These are phyloP conservation scores for Russula olivacea DNA, from an alignment of 768 basidiomycete species.

Conservation along the genomic window DNA sequence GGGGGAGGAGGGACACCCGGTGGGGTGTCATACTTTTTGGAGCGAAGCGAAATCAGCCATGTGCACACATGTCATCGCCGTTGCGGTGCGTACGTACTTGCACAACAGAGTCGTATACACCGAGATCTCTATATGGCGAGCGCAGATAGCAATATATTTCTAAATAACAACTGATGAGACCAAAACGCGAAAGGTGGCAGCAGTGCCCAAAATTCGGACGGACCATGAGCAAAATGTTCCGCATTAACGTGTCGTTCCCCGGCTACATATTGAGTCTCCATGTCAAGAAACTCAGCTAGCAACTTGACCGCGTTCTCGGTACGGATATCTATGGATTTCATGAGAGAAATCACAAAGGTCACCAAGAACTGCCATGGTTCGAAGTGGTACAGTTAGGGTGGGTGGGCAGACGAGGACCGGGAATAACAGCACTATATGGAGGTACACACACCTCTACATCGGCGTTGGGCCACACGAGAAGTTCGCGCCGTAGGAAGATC, in stretches of 20 bases:
- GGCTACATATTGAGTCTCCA: slow-evolving; percentile 52
- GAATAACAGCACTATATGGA: background rate
- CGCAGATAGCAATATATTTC: slow-evolving; percentile 87
- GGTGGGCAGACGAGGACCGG: background rate
- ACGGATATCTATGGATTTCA: slow-evolving; percentile 90
- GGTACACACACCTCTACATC: slow-evolving; percentile 72
- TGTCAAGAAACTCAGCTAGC: slow-evolving; percentile 84
- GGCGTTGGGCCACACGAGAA: slow-evolving; percentile 82
- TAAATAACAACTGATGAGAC: slow-evolving; percentile 29
- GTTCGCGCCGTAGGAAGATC: slow-evolving; percentile 74
- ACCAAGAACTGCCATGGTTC: slow-evolving; percentile 68
- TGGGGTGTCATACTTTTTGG: slow-evolving; percentile 55
- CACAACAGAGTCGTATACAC: slow-evolving; percentile 71
- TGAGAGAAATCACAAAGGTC: slow-evolving; percentile 80
- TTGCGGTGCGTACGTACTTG: slow-evolving; percentile 47
- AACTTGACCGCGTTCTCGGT: slow-evolving; percentile 81
- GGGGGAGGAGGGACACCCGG: slow-evolving; percentile 37
- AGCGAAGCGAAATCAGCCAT: slow-evolving; percentile 1
- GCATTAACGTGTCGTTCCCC: slow-evolving; percentile 62
- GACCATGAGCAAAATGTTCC: slow-evolving; percentile 93
- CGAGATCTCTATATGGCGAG: slow-evolving; percentile 82
- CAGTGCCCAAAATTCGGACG: slow-evolving; percentile 26
- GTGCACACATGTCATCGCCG: background rate
- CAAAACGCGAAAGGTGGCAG: background rate
- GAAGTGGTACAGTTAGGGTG: slow-evolving; percentile 7